Base-by-base conservation (phyloP, 2,329 filamentous ascomycete genomes). In the Catunica adiposa region DNA sequence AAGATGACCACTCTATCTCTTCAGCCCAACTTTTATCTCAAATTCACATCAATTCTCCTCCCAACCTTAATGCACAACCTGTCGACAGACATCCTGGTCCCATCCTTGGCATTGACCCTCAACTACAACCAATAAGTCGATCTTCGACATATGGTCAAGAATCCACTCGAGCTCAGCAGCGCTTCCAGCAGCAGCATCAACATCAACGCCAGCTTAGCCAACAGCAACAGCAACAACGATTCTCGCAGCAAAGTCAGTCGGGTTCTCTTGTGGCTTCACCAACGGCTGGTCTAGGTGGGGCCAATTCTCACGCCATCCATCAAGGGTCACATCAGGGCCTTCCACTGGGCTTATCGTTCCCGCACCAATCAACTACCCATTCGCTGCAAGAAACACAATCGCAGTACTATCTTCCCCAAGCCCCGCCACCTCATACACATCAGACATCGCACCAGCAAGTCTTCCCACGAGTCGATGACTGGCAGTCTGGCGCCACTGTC, bases 281-380 rank as follows among this genome's bases (percentile, higher is more conserved):
- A 44, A 53, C 50, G 38, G 22, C 40, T 29, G 50, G n/a, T 44
- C 26, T 56, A 20, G 40, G 55, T 56, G 55, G 55, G 34, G 26
- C 50, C 48, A 53, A 40, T 25, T 37, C 55, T 56, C 55, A 56
- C 55, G 55, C 55, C 55, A 56, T 56, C n/a, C 55, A 53, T 26
- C 26, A 46, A 47, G 46, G 46, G 50, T 25, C 54, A 51, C 46
- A 46, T 20, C 54, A 55, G 22, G 15, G 44, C 37, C 11, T 55
- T 23, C 54, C 46, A 25, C 46, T 51, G 37, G 47, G 29, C 9
- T 37, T 53, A 26, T 54, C 53, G 15, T 54, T 54, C 22, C 20
- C n/a, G 31, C 53, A 54, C 40, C 44, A 34, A 53, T 55, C 46
- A 38, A 26, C 23, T 26, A 8, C 44, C 26, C 44, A 48, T 14